These are phyloP conservation scores for Schizosaccharomyces octosporus DNA, from an alignment of 805 yeast genomes.

Conservation along the genomic window DNA sequence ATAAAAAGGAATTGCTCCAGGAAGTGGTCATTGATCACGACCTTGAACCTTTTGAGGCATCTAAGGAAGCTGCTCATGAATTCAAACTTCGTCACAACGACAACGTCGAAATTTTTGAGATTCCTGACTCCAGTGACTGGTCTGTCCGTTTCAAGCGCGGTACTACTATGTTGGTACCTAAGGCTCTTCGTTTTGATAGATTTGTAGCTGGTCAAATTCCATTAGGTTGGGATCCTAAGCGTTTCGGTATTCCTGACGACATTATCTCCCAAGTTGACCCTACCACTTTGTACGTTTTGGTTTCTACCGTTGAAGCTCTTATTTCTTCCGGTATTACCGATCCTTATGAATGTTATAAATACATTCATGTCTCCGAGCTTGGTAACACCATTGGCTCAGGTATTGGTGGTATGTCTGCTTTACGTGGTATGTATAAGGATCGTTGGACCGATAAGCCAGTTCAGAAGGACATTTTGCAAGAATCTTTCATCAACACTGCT, in stretches of 20 bases:
- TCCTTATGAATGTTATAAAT: constrained; percentile 95
- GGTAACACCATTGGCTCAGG: constrained; percentile 99
- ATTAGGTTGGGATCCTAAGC: constrained; percentile 90
- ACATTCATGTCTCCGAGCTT: constrained; percentile 92
- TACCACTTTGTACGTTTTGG: constrained; percentile 74
- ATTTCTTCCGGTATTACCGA: constrained; percentile 87
- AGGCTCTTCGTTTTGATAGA: constrained; percentile 39
- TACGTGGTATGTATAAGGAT: constrained; percentile 93
- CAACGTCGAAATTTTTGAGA: constrained; percentile 71
- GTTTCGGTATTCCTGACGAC: constrained; percentile 88
- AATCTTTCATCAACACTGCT: constrained; percentile 96
- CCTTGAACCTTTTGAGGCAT: constrained; percentile 82
- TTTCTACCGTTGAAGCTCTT: constrained; percentile 85
- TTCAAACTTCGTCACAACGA: constrained; percentile 87
- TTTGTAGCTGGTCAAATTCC: constrained; percentile 81
- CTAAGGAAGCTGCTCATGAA: constrained; percentile 84
- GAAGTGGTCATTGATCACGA: constrained; percentile 94
- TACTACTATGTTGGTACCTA: constrained; percentile 73
- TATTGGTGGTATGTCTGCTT: constrained; percentile 97
- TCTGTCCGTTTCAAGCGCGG: constrained; percentile 80
- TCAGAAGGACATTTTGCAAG: constrained; percentile 91
- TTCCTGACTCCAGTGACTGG: constrained; percentile 75
- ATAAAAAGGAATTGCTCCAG: constrained; percentile 76
- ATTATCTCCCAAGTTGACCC: constrained; percentile 88
- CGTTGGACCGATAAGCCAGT: constrained; percentile 82